Evolutionary conservation across 2,329 filamentous ascomycete genomes (phyloP).

Genomic region (Colletotrichum theobromicola): DNA sequence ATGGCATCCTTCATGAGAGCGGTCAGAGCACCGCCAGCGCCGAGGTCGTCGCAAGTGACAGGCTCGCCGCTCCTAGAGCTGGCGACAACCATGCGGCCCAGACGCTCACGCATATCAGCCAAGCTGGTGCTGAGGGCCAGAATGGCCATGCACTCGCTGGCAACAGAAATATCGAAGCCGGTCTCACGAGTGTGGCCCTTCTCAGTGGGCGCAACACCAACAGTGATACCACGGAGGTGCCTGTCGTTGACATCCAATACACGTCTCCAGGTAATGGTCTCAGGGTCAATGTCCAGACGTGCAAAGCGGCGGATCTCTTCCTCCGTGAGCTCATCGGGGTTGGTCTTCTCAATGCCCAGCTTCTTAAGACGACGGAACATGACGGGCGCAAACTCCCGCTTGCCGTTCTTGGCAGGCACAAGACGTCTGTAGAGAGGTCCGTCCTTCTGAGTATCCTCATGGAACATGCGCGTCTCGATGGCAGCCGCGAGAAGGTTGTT

Average conservation of each 20-base stretch:
- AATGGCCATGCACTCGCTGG: constrained; percentile 98
- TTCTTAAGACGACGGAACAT: constrained; percentile 96
- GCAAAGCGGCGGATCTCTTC: constrained; percentile 90
- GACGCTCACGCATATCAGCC: constrained; percentile 86
- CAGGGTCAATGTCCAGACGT: constrained; percentile 93
- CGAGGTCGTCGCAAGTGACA: constrained; percentile 95
- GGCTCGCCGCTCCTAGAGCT: constrained; percentile 86
- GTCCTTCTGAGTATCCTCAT: constrained; percentile 95
- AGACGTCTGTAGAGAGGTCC: constrained; percentile 85
- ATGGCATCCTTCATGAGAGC: constrained; percentile 98
- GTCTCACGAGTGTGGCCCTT: constrained; percentile 88
- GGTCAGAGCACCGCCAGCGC: constrained; percentile 88
- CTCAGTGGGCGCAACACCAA: constrained; percentile 88
- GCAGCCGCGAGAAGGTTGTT: constrained; percentile 97
- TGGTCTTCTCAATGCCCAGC: constrained; percentile 93
- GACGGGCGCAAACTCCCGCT: constrained; percentile 83
- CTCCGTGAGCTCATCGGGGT: constrained; percentile 87
- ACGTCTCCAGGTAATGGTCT: constrained; percentile 96
- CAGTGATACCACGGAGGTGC: constrained; percentile 86
- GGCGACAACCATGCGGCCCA: constrained; percentile 95
- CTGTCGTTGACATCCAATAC: constrained; percentile 98
- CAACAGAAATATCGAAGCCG: constrained; percentile 97
- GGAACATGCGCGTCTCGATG: constrained; percentile 98
- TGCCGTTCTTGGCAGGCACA: constrained; percentile 88
- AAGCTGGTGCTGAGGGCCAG: constrained; percentile 90